Base-by-base conservation (phyloP, 2,329 filamentous ascomycete species). In the Aspergillus sp. region DNA sequence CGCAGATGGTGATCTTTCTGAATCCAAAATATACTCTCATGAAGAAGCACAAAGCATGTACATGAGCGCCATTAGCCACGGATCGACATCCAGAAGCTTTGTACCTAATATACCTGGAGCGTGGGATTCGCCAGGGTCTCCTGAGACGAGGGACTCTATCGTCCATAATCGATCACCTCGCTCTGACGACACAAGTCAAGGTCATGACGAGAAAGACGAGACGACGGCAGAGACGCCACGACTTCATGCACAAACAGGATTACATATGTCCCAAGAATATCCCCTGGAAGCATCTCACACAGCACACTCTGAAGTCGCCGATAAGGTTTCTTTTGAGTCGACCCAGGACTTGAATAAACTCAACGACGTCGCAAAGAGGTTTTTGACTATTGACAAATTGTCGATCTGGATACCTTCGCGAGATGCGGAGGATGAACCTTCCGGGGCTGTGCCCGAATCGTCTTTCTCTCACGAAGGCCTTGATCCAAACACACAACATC, bases 51-150 rank as follows among this genome's bases (percentile, higher is more conserved):
- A 77, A 51, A 79, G 76, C 57, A 73, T 79, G 69, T 79, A 79
- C 52, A 76, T 79, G 76, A 79, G 84, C 64, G 84, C 81, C 10
- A 74, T 85, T 50, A 83, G 80, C 53, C 70, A 73, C 34, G 66
- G 65, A 9, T 66, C 69, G 20, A 57, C 52, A 17, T 61, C 55
- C 47, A 58, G 55, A 23, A 64, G 62, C 46, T 68, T 69, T 42
- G 56, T 63, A 23, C 67, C 65, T 4, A 61, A 63, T 43, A 74
- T 77, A 54, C 75, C 76, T 14, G 75, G 76, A 6, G 74, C 66
- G 34, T 77, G 75, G 75, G 68, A 68, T 36, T 69, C 65, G 13
- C 64, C 64, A 6, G 65, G 61, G 23, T 57, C 59, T 31, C 58
- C 46, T 21, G 45, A 38, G 13, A 23, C 34, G 4, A 56, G 46